Evolutionary conservation across 768 basidiomycete species (phyloP), one percentile per base, ranked within the genome.

Genomic region (Boletus speciosus): DNA sequence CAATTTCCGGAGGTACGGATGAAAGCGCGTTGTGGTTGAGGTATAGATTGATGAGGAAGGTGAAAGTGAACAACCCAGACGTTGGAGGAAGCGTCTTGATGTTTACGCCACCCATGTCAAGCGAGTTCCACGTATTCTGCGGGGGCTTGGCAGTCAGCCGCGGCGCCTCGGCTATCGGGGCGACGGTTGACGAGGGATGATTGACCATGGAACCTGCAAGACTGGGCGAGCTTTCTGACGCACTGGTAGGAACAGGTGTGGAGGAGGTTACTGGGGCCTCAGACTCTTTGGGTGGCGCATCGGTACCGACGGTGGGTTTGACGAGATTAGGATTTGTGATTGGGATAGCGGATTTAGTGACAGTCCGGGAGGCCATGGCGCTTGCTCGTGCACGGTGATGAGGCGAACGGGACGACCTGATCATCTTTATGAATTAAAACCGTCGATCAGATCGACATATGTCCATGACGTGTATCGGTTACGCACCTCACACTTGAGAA

Each of bases 301-400:
- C 73, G 29, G 64, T 47, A 27, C 16, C 48, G 73, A 65, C 27
- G 51, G 39, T 53, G 29, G 80, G 78, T 65, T 82, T 83, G 65
- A 82, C 72, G 49, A 77, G 75, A 61, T 93, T 95, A 19, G 95
- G 94, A 70, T 98, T 92, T 54, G 90, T 88, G 70, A 96, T 98
- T 42, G 91, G 84, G 56, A 97, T 90, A 38, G 92, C 90, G 31
- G 90, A 82, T 73, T 93, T 95, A 39, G 90, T 77, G 55, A 89
- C 81, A 15, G 88, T 89, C 44, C 97, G 84, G 19, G 91, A 88
- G 35, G 93, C 91, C 81, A 98, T 87, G 47, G 94, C 94, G 56
- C 89, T 95, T n/a, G 93, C 88, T 45, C 95, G 82, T 12, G 97
- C 97, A 50, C 96, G 86, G 66, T 97, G 94, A 69, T 98, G 94